phyloP scores from a whole-genome alignment of 2,329 filamentous ascomycete species.

The Monosporascus sp. region DNA sequence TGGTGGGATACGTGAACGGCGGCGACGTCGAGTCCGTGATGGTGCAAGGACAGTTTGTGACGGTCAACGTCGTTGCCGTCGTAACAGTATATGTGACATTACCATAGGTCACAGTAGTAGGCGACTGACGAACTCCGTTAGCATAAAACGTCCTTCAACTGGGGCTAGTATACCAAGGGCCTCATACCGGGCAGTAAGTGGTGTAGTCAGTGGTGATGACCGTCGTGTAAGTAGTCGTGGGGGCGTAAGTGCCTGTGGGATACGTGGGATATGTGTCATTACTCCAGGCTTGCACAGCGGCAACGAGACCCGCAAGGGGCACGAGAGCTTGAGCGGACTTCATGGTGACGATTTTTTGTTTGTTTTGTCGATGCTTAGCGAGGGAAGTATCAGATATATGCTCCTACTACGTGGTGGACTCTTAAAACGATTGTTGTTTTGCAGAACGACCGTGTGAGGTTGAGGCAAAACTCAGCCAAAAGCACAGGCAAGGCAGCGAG shows the following conservation, averaged over 20 bases:
- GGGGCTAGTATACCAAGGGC: background rate
- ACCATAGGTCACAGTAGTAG: slow-evolving; percentile 34
- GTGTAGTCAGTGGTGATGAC: slow-evolving; percentile 33
- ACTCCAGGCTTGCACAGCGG: slow-evolving; percentile 22
- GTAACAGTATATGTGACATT: slow-evolving; percentile 41
- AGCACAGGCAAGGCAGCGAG: background rate
- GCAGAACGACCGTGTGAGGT: background rate
- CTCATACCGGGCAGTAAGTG: slow-evolving; percentile 40
- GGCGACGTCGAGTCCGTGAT: slow-evolving; percentile 29
- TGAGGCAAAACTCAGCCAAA: background rate
- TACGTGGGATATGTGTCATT: slow-evolving; percentile 14
- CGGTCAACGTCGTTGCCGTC: slow-evolving; percentile 36
- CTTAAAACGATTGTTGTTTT: background rate
- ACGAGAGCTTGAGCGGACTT: slow-evolving; percentile 29
- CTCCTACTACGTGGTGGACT: background rate
- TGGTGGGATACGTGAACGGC: slow-evolving; percentile 22
- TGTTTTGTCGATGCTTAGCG: slow-evolving; percentile 12
- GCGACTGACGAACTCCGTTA: slow-evolving; percentile 15
- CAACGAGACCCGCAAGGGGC: slow-evolving; percentile 27
- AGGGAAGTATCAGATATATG: slow-evolving; percentile 4
- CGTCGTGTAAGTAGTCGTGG: slow-evolving; percentile 25
- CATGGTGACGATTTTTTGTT: slow-evolving; percentile 27
- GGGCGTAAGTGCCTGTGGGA: background rate
- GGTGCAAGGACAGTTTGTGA: slow-evolving; percentile 46
- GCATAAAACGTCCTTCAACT: background rate